A percentile compares a stretch with the other conserved stretches of the same genome.
These are phyloP conservation scores for Isatis lusitanica DNA, from an alignment of 441 rosid genomes.

Conservation along the genomic window DNA sequence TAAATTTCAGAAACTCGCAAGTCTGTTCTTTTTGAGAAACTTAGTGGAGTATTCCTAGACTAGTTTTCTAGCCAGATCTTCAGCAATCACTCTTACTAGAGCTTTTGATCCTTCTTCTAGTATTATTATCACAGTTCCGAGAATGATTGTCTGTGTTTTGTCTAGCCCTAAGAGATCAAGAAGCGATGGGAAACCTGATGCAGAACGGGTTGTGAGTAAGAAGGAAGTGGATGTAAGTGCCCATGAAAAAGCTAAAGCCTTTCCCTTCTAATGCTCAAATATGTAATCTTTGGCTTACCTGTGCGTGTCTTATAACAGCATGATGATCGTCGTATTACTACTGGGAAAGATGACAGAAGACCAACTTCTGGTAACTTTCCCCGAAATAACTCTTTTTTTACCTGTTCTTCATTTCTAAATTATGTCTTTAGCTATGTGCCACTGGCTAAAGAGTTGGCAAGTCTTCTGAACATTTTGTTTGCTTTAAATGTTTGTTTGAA, in stretches of 20 bases:
- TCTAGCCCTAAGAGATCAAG: constrained; percentile 79
- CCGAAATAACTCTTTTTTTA: neutral
- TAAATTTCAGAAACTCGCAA: neutral
- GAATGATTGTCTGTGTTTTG: neutral
- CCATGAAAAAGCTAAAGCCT: neutral
- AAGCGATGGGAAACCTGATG: constrained; percentile 65
- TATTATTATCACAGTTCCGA: neutral
- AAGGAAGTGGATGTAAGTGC: constrained; percentile 38
- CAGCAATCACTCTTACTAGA: neutral
- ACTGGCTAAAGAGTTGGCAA: too few species aligned
- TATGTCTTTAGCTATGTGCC: too few species aligned
- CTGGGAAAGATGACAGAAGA: constrained; percentile 65
- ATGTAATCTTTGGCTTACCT: constrained; percentile 75
- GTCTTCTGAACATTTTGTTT: constrained; percentile 10
- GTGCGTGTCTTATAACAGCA: constrained; percentile 87
- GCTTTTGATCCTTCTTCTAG: neutral
- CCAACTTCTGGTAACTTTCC: constrained; percentile 53
- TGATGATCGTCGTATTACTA: constrained; percentile 69
- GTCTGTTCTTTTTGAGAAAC: neutral
- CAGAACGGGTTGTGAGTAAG: constrained; percentile 42
- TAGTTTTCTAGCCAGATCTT: neutral
- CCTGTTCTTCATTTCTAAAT: neutral
- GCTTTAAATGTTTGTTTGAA: constrained; percentile 30
- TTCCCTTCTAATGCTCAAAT: constrained; percentile 52
- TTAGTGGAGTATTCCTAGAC: neutral